Conservation (phyloP, 441 rosid species). For the Macaranga tanarius region DNA sequence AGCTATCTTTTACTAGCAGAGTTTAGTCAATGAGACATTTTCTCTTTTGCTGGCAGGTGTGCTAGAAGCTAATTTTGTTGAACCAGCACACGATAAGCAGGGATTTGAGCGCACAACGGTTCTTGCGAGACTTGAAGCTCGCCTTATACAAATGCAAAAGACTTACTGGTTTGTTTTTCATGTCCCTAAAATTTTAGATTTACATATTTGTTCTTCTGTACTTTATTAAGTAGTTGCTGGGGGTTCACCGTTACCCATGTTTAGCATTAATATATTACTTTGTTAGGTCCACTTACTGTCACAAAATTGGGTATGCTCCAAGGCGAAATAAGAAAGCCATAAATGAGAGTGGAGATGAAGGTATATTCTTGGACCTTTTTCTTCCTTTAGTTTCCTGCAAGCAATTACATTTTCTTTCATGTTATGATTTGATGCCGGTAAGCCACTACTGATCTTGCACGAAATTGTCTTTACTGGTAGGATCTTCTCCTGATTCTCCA, state of each 20-base stretch:
- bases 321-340: slow-evolving; percentile 44
- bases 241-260: not conserved
- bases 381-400: slow-evolving; percentile 12
- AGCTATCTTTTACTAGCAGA: slow-evolving; percentile 14
- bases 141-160: slow-evolving; percentile 80
- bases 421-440: not conserved
- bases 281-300: slow-evolving; percentile 59
- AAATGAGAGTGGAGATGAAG: slow-evolving; percentile 38
- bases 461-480: slow-evolving; percentile 35
- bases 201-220: slow-evolving; percentile 1
- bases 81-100: slow-evolving; percentile 95
- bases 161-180: slow-evolving; percentile 62
- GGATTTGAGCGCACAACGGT: slow-evolving; percentile 83
- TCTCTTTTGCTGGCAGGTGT: slow-evolving; percentile 54
- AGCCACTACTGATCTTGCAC: slow-evolving; percentile 12
- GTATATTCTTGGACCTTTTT: slow-evolving; percentile 30
- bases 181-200: slow-evolving; percentile 7
- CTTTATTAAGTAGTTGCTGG: slow-evolving; percentile 2
- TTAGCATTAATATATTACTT: slow-evolving; percentile 23
- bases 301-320: slow-evolving; percentile 74
- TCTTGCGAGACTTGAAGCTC: slow-evolving; percentile 66
- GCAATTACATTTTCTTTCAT: not conserved
- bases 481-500: slow-evolving; percentile 45
- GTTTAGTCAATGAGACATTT: slow-evolving; percentile 23
- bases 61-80: slow-evolving; percentile 88